phyloP scores from a whole-genome alignment of 2,329 filamentous ascomycete genomes.

The Botrytis elliptica region DNA sequence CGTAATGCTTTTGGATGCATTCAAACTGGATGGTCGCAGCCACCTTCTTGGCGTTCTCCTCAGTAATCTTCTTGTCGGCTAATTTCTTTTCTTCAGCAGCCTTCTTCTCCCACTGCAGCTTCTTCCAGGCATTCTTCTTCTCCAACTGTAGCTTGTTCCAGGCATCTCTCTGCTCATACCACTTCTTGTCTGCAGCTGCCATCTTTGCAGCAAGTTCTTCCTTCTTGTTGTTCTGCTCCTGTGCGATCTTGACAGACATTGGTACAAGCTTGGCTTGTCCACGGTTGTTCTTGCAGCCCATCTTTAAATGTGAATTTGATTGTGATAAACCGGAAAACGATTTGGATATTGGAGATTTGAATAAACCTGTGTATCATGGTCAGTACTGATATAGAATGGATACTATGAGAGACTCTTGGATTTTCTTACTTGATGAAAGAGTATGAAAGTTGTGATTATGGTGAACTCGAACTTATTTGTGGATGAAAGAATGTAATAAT shows the following conservation, averaged over 20 bases:
- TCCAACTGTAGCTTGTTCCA: neutral
- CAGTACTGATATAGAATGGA: no score
- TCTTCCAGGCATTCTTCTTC: neutral
- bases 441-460: no score
- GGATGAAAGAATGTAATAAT: no score
- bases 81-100: neutral
- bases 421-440: no score
- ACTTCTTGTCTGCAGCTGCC: neutral
- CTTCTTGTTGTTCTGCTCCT: neutral
- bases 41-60: neutral
- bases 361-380: no score
- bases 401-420: no score
- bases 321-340: no score
- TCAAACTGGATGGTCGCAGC: neutral
- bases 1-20: neutral
- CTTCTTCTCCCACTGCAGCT: neutral
- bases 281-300: neutral
- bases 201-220: neutral
- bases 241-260: neutral
- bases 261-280: neutral
- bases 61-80: accelerated
- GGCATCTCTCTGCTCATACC: neutral
- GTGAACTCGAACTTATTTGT: no score
- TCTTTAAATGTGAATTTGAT: no score
- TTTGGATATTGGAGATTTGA: no score